These are phyloP conservation scores for Dioscorea alata DNA, from an alignment of 106 monocot species.

Conservation along the genomic window DNA sequence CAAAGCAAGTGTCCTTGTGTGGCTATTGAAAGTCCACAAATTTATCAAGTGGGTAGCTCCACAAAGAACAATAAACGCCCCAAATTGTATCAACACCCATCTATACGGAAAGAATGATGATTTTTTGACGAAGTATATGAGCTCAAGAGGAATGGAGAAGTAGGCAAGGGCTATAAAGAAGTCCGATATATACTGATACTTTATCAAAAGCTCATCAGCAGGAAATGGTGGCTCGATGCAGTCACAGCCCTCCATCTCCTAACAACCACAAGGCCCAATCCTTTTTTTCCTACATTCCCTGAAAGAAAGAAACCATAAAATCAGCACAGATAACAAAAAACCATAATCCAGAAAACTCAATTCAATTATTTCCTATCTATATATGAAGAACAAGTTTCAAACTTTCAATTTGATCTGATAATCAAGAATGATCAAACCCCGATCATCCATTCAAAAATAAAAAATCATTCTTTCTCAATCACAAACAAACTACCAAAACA, in stretches of 20 bases:
- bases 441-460: no score
- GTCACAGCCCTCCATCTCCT: slow-evolving; percentile 74
- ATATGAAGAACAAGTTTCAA: no score
- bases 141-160: slow-evolving; percentile 94
- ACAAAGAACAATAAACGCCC: slow-evolving; percentile 91
- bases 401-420: no score
- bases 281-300: slow-evolving; percentile 19
- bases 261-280: slow-evolving; percentile 2
- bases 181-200: slow-evolving; percentile 95
- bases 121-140: slow-evolving; percentile 88
- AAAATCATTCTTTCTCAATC: no score
- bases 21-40: slow-evolving; percentile 71
- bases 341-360: neutral
- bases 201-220: slow-evolving; percentile 67
- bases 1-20: slow-evolving; percentile 57
- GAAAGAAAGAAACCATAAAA: neutral
- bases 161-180: slow-evolving; percentile 92
- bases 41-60: slow-evolving; percentile 93
- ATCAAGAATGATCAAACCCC: no score
- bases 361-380: no score
- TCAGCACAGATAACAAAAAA: neutral
- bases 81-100: slow-evolving; percentile 92
- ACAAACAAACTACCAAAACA: no score
- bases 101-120: slow-evolving; percentile 86
- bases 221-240: slow-evolving; percentile 78